Percentiles rank a stretch among this genome's conserved stretches.
phyloP scores from a whole-genome alignment of 768 basidiomycete species.

The Saitozyma podzolica region DNA sequence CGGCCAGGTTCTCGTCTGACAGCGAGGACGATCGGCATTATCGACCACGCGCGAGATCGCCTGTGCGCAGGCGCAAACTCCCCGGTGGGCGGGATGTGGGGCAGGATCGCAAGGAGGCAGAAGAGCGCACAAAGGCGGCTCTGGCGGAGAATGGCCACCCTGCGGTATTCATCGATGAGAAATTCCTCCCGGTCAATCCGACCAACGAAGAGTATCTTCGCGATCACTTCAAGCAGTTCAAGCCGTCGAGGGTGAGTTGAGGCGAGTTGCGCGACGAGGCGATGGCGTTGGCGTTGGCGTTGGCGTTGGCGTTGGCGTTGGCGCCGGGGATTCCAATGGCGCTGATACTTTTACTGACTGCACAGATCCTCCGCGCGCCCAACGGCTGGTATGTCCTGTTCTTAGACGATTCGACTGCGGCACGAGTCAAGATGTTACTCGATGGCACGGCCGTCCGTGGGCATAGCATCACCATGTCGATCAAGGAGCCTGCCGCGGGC shows the following conservation, averaged over 20 bases:
- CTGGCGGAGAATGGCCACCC: conserved; percentile 35
- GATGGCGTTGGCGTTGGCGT: no score
- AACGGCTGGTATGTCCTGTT: conserved; percentile 83
- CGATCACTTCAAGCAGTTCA: conserved; percentile 68
- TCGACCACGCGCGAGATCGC: conserved; percentile 13
- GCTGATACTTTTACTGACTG: conserved; percentile 6
- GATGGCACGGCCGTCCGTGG: conserved; percentile 41
- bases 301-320: no score
- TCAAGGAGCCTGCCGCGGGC: conserved; percentile 50
- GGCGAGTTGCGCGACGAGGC: background rate
- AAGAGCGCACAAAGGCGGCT: conserved; percentile 26
- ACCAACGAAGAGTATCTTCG: conserved; percentile 65
- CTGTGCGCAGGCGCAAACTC: conserved; percentile 8
- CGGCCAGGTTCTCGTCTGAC: conserved; percentile 20
- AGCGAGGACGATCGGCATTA: conserved; percentile 22
- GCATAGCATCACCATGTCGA: conserved; percentile 32
- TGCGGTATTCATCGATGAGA: conserved; percentile 38
- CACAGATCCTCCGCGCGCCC: conserved; percentile 70
- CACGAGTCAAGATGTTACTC: conserved; percentile 69
- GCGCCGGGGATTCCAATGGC: background rate
- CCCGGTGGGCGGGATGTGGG: conserved; percentile 10
- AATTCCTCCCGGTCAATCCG: conserved; percentile 15
- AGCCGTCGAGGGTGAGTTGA: conserved; percentile 67
- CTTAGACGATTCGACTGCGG: conserved; percentile 62
- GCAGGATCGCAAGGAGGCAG: conserved; percentile 19